phyloP scores from a whole-genome alignment of 2,329 filamentous ascomycete species.

The Ophiostoma perfectum region DNA sequence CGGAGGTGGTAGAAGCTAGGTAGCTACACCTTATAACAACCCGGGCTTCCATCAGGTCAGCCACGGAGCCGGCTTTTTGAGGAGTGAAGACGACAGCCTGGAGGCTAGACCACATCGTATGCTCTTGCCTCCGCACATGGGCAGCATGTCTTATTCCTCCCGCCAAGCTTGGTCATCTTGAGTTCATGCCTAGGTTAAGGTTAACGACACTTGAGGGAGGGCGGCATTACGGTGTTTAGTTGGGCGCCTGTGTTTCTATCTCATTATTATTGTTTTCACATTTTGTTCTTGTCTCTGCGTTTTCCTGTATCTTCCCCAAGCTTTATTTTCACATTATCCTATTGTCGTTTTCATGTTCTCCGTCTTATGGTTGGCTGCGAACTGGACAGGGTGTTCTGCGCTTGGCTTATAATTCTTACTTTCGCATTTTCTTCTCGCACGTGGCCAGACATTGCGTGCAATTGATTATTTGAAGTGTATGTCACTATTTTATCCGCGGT shows the following conservation, averaged over 20 bases:
- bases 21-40: background rate
- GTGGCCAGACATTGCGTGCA: no score
- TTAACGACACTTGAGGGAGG: no score
- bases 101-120: no score
- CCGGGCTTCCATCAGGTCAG: background rate
- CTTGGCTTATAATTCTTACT: background rate
- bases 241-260: background rate
- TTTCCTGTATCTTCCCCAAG: background rate
- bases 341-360: conserved; percentile 1
- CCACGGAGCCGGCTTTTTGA: background rate
- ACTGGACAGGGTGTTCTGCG: background rate
- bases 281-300: background rate
- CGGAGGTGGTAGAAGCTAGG: conserved; percentile 30
- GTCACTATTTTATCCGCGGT: no score
- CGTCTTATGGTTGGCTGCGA: background rate
- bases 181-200: no score
- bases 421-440: background rate
- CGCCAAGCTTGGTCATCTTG: no score
- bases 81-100: no score
- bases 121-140: no score
- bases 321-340: background rate
- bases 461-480: no score
- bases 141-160: no score
- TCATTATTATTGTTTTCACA: background rate
- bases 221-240: no score